phyloP scores from a whole-genome alignment of 352 stramenopile genomes.

The Pythium apleroticum region DNA sequence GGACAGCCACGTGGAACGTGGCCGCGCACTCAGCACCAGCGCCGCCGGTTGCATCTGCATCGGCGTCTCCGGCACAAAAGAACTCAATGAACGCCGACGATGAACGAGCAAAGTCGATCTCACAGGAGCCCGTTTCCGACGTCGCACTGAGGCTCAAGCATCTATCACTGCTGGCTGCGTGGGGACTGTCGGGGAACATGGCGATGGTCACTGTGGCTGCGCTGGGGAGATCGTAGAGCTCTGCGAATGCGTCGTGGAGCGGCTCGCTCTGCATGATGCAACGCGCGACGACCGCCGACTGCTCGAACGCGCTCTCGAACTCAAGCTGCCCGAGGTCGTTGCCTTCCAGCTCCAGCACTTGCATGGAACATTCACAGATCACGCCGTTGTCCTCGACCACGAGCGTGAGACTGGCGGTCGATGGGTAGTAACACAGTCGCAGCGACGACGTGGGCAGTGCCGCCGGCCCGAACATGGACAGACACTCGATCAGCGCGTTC shows the following conservation, averaged over 20 bases:
- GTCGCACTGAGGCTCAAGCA: slow-evolving; percentile 63
- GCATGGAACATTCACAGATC: slow-evolving; percentile 84
- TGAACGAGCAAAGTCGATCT: slow-evolving; percentile 72
- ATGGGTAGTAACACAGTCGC: slow-evolving; percentile 59
- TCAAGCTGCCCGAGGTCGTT: slow-evolving; percentile 69
- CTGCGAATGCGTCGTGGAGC: slow-evolving; percentile 74
- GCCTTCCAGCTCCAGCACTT: slow-evolving; percentile 74
- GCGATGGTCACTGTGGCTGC: slow-evolving; percentile 75
- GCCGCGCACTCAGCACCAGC: slow-evolving; percentile 32
- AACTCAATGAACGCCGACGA: slow-evolving; percentile 86
- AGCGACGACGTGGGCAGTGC: slow-evolving; percentile 73
- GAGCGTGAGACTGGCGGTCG: slow-evolving; percentile 61
- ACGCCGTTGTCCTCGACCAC: slow-evolving; percentile 82
- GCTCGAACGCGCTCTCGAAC: slow-evolving; percentile 81
- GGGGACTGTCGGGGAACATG: slow-evolving; percentile 44
- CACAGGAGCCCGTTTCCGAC: slow-evolving; percentile 73
- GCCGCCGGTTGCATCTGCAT: not conserved
- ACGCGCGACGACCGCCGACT: slow-evolving; percentile 64
- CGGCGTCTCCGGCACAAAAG: slow-evolving; percentile 39
- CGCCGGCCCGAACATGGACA: slow-evolving; percentile 75
- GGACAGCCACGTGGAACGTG: slow-evolving; percentile 78
- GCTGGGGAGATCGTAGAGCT: slow-evolving; percentile 84
- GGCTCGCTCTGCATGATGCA: slow-evolving; percentile 85
- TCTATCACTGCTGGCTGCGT: not conserved
- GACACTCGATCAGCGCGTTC: slow-evolving; percentile 70